Conservation (phyloP, 169 alveolate genomes). For the Cryptosporidium sp. region DNA sequence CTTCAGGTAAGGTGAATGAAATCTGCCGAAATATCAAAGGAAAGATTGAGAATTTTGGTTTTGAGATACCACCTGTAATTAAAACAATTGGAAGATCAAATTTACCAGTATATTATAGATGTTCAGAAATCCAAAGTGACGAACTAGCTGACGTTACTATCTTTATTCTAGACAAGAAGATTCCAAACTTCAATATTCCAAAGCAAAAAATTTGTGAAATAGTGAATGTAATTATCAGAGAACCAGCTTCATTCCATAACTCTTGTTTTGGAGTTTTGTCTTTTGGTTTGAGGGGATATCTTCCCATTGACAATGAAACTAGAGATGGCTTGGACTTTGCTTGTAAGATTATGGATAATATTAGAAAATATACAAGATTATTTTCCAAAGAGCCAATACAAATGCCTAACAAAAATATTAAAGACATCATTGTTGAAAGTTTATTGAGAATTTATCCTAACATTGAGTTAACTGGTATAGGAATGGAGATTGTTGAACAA, state of each 20-base stretch:
- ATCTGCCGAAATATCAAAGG: conserved; percentile 31
- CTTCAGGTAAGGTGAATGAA: conserved; percentile 38
- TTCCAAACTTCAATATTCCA: neutral
- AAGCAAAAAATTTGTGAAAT: conserved; percentile 7
- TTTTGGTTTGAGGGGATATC: neutral
- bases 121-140: conserved; percentile 9
- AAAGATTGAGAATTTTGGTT: neutral
- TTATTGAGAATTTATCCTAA: neutral
- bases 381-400: neutral
- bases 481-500: conserved; percentile 1
- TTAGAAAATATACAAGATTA: neutral
- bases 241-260: neutral
- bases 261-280: neutral
- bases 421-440: neutral
- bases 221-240: neutral
- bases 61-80: conserved; percentile 1
- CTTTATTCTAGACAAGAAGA: neutral
- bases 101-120: conserved; percentile 24
- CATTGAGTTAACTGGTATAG: neutral
- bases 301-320: neutral
- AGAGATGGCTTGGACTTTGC: neutral
- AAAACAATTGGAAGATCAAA: neutral
- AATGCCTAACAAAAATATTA: neutral
- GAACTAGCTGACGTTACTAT: conserved; percentile 31
- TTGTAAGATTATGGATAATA: neutral